phyloP scores from a whole-genome alignment of 2,329 filamentous ascomycete species.

The Chrysoporthe deuterocubensis region DNA sequence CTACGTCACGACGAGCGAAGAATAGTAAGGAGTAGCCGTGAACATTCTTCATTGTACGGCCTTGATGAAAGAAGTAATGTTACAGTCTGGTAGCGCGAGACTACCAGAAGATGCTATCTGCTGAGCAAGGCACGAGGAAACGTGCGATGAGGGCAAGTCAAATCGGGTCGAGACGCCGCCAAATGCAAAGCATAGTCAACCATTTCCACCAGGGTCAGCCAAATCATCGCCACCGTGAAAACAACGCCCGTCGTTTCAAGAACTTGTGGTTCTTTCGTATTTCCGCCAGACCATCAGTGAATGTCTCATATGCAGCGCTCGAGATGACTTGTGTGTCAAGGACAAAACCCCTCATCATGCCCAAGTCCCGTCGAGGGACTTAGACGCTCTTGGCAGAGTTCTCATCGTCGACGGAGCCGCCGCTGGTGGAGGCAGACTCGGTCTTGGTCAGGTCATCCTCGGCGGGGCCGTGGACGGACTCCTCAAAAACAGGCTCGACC shows the following conservation, averaged over 20 bases:
- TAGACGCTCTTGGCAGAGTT: conserved; percentile 38
- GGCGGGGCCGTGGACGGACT: conserved; percentile 73
- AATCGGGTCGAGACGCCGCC: conserved; percentile 24
- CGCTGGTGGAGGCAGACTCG: conserved; percentile 62
- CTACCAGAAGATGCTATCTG: conserved; percentile 24
- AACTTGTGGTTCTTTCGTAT: conserved; percentile 14
- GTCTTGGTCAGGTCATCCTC: conserved; percentile 62
- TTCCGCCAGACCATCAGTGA: conserved; percentile 19
- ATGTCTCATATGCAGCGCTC: conserved; percentile 21
- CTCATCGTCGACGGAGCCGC: conserved; percentile 60
- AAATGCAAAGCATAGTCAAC: conserved; percentile 21
- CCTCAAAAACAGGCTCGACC: conserved; percentile 89
- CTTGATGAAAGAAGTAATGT: conserved; percentile 20
- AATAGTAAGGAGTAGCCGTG: background rate
- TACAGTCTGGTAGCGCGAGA: conserved; percentile 21
- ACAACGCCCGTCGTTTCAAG: conserved; percentile 14
- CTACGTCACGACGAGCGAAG: background rate
- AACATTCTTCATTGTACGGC: conserved; percentile 4
- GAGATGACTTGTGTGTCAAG: conserved; percentile 20
- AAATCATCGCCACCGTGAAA: conserved; percentile 14
- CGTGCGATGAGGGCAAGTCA: conserved; percentile 29
- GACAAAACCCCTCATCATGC: conserved; percentile 28
- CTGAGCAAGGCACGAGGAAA: conserved; percentile 26
- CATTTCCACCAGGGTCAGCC: conserved; percentile 15
- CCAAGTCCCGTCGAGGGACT: conserved; percentile 15